Conservation (phyloP, 1,284 basidiomycete species). For the Grifola frondosa region DNA sequence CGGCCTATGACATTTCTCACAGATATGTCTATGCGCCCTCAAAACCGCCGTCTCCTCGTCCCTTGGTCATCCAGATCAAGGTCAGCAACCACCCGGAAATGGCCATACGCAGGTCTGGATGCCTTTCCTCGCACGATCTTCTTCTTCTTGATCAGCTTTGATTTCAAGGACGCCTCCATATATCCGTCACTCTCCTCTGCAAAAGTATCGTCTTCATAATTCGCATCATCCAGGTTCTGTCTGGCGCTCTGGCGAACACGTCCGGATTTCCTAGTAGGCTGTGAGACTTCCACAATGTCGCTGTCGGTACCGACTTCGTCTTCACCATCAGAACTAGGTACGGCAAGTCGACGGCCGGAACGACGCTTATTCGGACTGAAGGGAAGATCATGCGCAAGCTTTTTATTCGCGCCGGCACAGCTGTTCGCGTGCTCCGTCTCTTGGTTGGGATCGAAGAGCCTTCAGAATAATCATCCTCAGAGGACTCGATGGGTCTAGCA, state of each 20-base stretch:
- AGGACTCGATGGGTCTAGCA: constrained; percentile 18
- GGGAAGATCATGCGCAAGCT: constrained; percentile 37
- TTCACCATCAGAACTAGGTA: constrained; percentile 39
- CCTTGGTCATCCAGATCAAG: constrained; percentile 54
- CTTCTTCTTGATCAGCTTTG: constrained; percentile 27
- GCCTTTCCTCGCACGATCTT: constrained; percentile 39
- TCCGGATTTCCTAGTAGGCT: constrained; percentile 23
- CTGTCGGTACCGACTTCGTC: constrained; percentile 41
- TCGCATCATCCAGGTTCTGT: constrained; percentile 31
- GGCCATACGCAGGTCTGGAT: constrained; percentile 64
- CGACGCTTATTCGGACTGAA: constrained; percentile 66
- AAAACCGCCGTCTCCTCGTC: constrained; percentile 58
- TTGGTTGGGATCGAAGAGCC: neutral
- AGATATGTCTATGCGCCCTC: constrained; percentile 57
- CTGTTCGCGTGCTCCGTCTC: constrained; percentile 14
- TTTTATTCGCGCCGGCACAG: constrained; percentile 20
- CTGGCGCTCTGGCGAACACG: constrained; percentile 28
- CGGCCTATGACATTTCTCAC: constrained; percentile 66
- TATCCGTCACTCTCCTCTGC: constrained; percentile 26
- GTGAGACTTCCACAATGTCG: constrained; percentile 28
- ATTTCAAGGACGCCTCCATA: constrained; percentile 18
- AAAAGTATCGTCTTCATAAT: constrained; percentile 25
- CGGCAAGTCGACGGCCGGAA: constrained; percentile 27
- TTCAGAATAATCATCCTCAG: constrained; percentile 19
- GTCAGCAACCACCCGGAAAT: constrained; percentile 57